Evolutionary conservation across 2,329 filamentous ascomycete genomes (phyloP).

Genomic region (Cladosporium sp.): DNA sequence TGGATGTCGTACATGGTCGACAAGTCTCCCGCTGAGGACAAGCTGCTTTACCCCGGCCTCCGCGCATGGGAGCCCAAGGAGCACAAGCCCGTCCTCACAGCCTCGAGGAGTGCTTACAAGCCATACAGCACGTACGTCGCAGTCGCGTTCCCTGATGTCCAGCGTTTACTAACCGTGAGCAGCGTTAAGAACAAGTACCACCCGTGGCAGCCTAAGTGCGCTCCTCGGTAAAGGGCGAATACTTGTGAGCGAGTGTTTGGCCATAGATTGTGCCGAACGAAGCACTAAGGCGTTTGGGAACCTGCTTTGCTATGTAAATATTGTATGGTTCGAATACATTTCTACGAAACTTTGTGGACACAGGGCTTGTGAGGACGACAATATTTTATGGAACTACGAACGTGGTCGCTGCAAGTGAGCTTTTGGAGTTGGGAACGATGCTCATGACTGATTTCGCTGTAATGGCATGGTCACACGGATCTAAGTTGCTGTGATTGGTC

Average conservation of each 20-base stretch:
- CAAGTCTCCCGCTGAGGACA: conserved; percentile 72
- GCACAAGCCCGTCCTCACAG: conserved; percentile 69
- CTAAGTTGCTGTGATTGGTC: background rate
- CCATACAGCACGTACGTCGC: conserved; percentile 85
- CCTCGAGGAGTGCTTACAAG: conserved; percentile 74
- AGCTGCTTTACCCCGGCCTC: conserved; percentile 59
- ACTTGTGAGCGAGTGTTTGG: too few relatives aligned
- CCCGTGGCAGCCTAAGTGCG: conserved; percentile 43
- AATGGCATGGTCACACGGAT: background rate
- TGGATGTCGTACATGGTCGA: conserved; percentile 96
- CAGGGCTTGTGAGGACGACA: too few relatives aligned
- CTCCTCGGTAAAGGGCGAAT: conserved; percentile 29
- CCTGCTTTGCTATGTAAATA: conserved; percentile 13
- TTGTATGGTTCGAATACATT: conserved; percentile 7
- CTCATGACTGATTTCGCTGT: background rate
- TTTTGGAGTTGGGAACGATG: too few relatives aligned
- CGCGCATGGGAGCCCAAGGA: conserved; percentile 71
- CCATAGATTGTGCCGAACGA: too few relatives aligned
- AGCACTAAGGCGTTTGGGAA: conserved; percentile 9
- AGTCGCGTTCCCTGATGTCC: background rate
- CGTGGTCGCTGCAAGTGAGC: too few relatives aligned
- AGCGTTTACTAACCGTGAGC: background rate
- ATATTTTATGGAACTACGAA: too few relatives aligned
- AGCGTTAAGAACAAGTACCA: conserved; percentile 46
- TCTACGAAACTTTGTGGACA: too few relatives aligned